Base-by-base conservation (phyloP, 2,329 filamentous ascomycete genomes). In the Chaetomium strumarium region DNA sequence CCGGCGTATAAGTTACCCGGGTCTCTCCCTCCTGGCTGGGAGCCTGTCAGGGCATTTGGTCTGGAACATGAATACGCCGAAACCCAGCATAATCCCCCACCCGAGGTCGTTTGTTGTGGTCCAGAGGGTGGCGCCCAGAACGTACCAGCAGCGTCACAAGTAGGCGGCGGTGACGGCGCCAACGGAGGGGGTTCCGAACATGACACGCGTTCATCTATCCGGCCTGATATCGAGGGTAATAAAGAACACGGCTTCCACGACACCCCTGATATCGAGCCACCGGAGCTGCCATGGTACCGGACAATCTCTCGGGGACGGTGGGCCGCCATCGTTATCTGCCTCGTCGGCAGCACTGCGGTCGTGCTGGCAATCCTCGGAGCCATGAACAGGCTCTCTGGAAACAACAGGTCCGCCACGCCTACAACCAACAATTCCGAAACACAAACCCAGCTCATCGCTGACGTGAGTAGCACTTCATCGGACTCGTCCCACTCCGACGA, bases 331-430 rank as follows among this genome's bases (percentile, higher is more conserved):
- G 37, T 34, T 24, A 43, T 62, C 17, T 51, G 46, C 29, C 33
- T 52, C 11, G 36, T 59, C 17, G 60, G 60, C 37, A 54, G 55
- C 31, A 51, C 47, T 2, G 59, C 42, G 16, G 59, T 62, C 34
- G 30, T 62, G 17, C 30, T 62, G 37, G 60, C 58, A 1, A 60
- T 62, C 20, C 54, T 62, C 13, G 60, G 56, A 16, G 60, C 56
- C 20, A 57, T 59, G 59, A 53, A 55, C 14, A 50, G 52, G 13
- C 43, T 62, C 11, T 43, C 41, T 1, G 40, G 33, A 6, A 33
- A 47, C 39, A 33, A 47, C 39, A 44, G 52, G 56, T 61, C 52
- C 38, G 53, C 42, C 24, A 42, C 20, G 10, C n/a, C 17, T 17
- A 19, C 36, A 24, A 11, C n/a, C 17, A 14, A 20, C 14, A 4